Base-by-base conservation (phyloP, 1,284 basidiomycete species). In the Volvariella volvacea region DNA sequence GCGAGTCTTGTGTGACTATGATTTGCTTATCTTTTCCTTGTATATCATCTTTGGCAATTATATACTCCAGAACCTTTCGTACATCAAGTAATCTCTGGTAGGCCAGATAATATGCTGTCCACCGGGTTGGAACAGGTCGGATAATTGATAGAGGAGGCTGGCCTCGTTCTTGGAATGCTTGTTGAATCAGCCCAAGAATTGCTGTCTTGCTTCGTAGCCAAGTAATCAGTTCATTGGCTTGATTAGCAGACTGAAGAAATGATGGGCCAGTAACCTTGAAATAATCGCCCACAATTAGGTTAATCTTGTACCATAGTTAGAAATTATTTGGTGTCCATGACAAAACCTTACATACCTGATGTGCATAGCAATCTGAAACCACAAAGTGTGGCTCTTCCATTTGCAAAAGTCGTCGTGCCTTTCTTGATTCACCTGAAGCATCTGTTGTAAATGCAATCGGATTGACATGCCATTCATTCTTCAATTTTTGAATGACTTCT, bases 211-310 rank as follows among this genome's bases (percentile, higher is more conserved):
- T 56, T 16, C 51, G 47, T n/a, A 66, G 49, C 67, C 66, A 68
- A n/a, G 54, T 56, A 22, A 66, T 64, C 7, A 66, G 48, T 15
- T 63, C 48, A 15, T 48, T 50, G 14, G 62, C 63, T 25, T 52
- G 32, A 2, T 53, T 49, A 1, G 50, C 48, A 46, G 52, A 52
- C 50, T 44, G n/a, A n/a, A n/a, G n/a, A n/a, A n/a, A n/a, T n/a
- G n/a, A n/a, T n/a, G n/a, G n/a, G n/a, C n/a, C n/a, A n/a, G 41
- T 22, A 22, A 20, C 41, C 45, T 63, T 62, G 48, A 69, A 63
- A 45, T 63, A 66, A 44, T 71, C 60, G 1, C 65, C 57, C 25
- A 69, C 63, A 48, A 71, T 49, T 10, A 70, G 55, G 46, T 69
- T 68, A 7, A 69, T 56, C 66, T 71, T 48, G 20, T 30, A 38